These are phyloP conservation scores for Alternaria infectoria DNA, from an alignment of 2,329 filamentous ascomycete genomes.

Conservation along the genomic window DNA sequence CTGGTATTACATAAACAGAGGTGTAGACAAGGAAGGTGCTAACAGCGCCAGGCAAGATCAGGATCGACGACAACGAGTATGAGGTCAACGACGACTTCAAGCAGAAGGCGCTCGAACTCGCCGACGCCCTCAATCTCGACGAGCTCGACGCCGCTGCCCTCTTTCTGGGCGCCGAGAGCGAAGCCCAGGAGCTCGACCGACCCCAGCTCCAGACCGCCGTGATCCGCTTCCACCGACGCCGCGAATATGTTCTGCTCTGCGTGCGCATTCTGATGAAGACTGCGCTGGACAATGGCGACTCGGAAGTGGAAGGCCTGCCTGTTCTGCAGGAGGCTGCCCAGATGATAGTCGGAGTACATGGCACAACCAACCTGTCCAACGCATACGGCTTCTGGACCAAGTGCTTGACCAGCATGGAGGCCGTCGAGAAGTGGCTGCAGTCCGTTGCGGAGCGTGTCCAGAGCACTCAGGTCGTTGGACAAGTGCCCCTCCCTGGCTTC, in stretches of 20 bases:
- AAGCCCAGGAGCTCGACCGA: slow-evolving; percentile 72
- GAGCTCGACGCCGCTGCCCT: slow-evolving; percentile 83
- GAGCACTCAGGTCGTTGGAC: slow-evolving; percentile 75
- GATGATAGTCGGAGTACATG: slow-evolving; percentile 62
- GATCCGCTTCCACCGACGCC: slow-evolving; percentile 85
- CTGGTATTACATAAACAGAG: slow-evolving; percentile 23
- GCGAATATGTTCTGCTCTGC: slow-evolving; percentile 82
- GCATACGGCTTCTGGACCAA: slow-evolving; percentile 72
- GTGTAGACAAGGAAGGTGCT: slow-evolving; percentile 5
- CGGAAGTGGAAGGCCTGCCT: slow-evolving; percentile 30
- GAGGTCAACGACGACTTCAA: slow-evolving; percentile 86
- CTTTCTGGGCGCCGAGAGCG: slow-evolving; percentile 74
- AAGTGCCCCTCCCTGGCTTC: slow-evolving; percentile 67
- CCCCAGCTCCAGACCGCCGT: slow-evolving; percentile 78
- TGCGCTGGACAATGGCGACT: slow-evolving; percentile 55
- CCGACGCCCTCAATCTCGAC: slow-evolving; percentile 88
- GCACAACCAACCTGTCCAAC: slow-evolving; percentile 57
- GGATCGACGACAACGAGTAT: slow-evolving; percentile 75
- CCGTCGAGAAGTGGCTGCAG: slow-evolving; percentile 78
- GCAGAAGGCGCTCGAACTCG: slow-evolving; percentile 78
- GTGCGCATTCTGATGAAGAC: slow-evolving; percentile 79
- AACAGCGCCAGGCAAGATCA: slow-evolving; percentile 70
- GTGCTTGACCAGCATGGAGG: slow-evolving; percentile 77
- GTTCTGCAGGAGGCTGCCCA: slow-evolving; percentile 36
- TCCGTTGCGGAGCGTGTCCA: slow-evolving; percentile 77